Percentiles rank a stretch among this genome's conserved stretches.
Conservation (phyloP, 2,329 filamentous ascomycete genomes). For the Aspergillus piperis region DNA sequence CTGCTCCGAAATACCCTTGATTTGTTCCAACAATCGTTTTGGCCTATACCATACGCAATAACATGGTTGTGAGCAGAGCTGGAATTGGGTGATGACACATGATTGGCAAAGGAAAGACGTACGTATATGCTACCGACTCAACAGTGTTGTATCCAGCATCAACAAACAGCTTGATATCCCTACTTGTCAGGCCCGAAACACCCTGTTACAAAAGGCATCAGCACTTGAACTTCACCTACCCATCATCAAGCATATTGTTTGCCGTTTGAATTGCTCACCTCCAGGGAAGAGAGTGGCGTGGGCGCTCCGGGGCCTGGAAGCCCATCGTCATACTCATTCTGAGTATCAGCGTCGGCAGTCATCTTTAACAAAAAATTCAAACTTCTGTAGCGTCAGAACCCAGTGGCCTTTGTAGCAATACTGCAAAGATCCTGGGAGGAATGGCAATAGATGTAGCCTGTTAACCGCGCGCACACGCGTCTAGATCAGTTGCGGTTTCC, state of each 20-base stretch:
- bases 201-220: slow-evolving; percentile 57
- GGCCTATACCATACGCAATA: slow-evolving; percentile 47
- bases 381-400: not conserved
- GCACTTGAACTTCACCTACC: not conserved
- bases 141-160: slow-evolving; percentile 95
- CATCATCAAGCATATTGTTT: not conserved
- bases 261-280: slow-evolving; percentile 59
- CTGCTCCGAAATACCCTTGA: slow-evolving; percentile 97
- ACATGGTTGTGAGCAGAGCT: not conserved
- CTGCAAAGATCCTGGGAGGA: not conserved
- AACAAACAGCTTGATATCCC: slow-evolving; percentile 89
- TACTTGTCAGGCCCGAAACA: slow-evolving; percentile 82
- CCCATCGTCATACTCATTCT: slow-evolving; percentile 74
- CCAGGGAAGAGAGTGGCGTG: slow-evolving; percentile 79
- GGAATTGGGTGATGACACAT: not conserved
- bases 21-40: slow-evolving; percentile 78
- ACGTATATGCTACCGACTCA: slow-evolving; percentile 93
- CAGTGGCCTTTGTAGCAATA: not conserved
- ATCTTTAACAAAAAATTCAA: slow-evolving; percentile 23
- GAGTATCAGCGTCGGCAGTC: slow-evolving; percentile 62
- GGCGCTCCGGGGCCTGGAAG: slow-evolving; percentile 87
- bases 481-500: not conserved
- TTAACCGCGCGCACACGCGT: slow-evolving; percentile 1
- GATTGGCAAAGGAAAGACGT: slow-evolving; percentile 33
- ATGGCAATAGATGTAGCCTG: not conserved